Conservation (phyloP, 2,329 filamentous ascomycete genomes). For the Fusarium floridanum region DNA sequence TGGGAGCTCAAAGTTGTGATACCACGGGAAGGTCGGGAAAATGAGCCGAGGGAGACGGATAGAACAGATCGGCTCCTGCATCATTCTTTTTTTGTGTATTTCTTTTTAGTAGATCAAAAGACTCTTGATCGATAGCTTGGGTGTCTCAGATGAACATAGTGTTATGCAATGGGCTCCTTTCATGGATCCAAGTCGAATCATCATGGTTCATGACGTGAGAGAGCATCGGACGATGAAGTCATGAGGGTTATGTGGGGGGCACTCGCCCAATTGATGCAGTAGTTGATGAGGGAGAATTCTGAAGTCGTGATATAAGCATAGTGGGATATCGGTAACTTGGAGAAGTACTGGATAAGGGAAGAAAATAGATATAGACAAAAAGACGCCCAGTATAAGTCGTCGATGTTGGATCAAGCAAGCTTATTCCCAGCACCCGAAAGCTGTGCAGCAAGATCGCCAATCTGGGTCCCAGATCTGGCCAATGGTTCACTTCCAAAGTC, state of each 20-base stretch:
- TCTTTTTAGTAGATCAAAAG: background rate
- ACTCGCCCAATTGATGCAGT: background rate
- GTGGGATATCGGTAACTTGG: background rate
- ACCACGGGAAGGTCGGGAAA: conserved; percentile 23
- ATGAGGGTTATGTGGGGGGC: background rate
- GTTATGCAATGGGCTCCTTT: background rate
- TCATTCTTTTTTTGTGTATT: conserved; percentile 1
- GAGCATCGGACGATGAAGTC: background rate
- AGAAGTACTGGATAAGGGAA: too few species aligned
- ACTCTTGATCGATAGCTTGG: background rate
- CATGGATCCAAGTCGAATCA: background rate
- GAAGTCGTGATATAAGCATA: background rate
- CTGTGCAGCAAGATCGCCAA: conserved; percentile 10
- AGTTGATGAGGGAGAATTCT: background rate
- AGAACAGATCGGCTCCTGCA: background rate
- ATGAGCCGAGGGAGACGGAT: background rate
- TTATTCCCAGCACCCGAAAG: background rate
- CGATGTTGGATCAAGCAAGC: background rate
- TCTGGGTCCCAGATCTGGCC: conserved; percentile 15
- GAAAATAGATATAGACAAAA: background rate
- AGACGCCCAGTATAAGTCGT: background rate
- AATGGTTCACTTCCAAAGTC: conserved; percentile 4
- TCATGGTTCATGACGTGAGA: background rate
- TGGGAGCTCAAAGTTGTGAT: conserved; percentile 25
- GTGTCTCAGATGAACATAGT: background rate